Conservation (phyloP, 1,284 basidiomycete genomes). For the Ceratobasidium sp. region DNA sequence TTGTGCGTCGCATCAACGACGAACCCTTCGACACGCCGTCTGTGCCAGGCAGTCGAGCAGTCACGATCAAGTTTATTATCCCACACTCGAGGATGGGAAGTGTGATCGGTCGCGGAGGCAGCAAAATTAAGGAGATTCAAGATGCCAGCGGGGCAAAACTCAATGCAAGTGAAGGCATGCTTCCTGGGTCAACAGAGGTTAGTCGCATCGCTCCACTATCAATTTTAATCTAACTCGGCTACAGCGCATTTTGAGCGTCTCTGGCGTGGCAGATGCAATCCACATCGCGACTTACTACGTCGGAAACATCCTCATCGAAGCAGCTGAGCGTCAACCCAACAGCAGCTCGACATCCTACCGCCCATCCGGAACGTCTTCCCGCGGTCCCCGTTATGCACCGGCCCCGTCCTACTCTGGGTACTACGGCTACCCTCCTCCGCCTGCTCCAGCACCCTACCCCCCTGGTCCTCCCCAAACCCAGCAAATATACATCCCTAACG, state of each 20-base stretch:
- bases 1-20: constrained; percentile 98
- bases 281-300: constrained; percentile 99
- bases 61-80: constrained; percentile 99
- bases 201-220: constrained; percentile 37
- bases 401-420: constrained; percentile 45
- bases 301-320: constrained; percentile 94
- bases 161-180: constrained; percentile 97
- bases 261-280: constrained; percentile 99
- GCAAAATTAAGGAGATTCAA: constrained; percentile 99
- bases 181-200: constrained; percentile 98
- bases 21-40: constrained; percentile 98
- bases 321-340: constrained; percentile 71
- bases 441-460: constrained; percentile 48
- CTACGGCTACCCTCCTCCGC: constrained; percentile 48
- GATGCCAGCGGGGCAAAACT: constrained; percentile 95
- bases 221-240: constrained; percentile 5
- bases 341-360: constrained; percentile 53
- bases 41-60: constrained; percentile 94
- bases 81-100: constrained; percentile 99
- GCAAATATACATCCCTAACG: constrained; percentile 98
- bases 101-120: constrained; percentile 96
- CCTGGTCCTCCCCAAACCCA: constrained; percentile 84
- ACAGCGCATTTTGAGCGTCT: constrained; percentile 94
- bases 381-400: constrained; percentile 61
- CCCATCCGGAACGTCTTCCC: constrained; percentile 45